Base-by-base conservation (phyloP, 768 basidiomycete genomes). In the Lactarius indigo region DNA sequence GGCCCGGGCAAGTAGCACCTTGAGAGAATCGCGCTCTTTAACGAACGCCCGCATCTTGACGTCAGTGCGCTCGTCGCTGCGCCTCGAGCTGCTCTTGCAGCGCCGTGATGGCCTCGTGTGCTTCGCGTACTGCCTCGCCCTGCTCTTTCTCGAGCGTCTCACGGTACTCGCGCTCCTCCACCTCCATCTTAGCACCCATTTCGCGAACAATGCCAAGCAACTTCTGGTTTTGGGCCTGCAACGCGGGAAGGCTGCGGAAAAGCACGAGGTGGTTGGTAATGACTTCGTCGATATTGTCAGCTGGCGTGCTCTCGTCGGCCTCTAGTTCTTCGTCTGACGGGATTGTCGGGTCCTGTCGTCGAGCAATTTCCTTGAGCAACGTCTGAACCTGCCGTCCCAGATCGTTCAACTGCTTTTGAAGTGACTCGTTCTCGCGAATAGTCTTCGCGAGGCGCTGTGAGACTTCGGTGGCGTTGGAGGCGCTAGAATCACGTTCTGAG, bases 181-280 rank as follows among this genome's bases (percentile, higher is more conserved):
- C 80, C 77, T 98, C 97, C 83, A 98, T 85, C 80, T 91, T 89
- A 42, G 82, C 78, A 6, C 91, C 94, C 44, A 98, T 81, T 63
- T 92, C 90, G 20, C 96, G 83, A 15, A 90, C 88, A 70, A 96
- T 87, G 75, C 85, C 87, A 57, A 98, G 80, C 28, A 98, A 78
- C 71, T 90, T 91, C 79, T 92, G 90, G 75, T 98, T 98, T 78
- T 96, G 95, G 50, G 88, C 84, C 73, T 98, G 95, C n/a, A 99
- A 79, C 15, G 84, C 81, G 17, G 85, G 82, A 61, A 98, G 84
- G 0, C 88, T 90, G 54, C 83, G 83, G 86, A 94, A 98, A 39
- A 92, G 83, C 30, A 98, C 91, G 23, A 98, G 85, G 72, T 94
- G 84, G 72, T 91, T 91, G 20, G 92, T 89, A 75, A 98, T 96